Evolutionary conservation across 2,329 filamentous ascomycete species (phyloP), one percentile per base, ranked within the genome.

Genomic region (Annulohypoxylon truncatum): DNA sequence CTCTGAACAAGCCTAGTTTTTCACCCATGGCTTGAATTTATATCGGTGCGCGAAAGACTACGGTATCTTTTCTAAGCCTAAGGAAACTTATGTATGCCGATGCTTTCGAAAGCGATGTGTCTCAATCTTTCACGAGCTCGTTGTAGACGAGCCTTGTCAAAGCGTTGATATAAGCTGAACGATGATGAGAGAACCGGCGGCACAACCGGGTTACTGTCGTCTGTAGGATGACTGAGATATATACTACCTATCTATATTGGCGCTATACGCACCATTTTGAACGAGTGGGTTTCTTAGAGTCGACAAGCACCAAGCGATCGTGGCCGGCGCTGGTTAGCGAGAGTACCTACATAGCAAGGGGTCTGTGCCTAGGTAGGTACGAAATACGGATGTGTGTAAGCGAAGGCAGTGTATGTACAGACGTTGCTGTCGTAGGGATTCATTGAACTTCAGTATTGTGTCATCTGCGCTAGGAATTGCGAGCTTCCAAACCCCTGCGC

Each of bases 1-100:
- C 78, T 56, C 78, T 74, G 69, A 80, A 79, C 4, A 74, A 77
- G 12, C 79, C 79, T 51, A 80, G 67, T 9, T 5, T 47, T 31
- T 57, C 66, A 15, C 67, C 67, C 69, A 73, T 71, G 28, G 15
- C 10, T 26, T 28, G 5, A n/a, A 42, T 12, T 31, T 4, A 42
- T 47, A 13, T 20, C 10, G n/a, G 13, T 6, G 6, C 22, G 10
- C 1, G 29, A 33, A 38, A 10, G 3, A 28, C 26, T 8, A 15
- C 15, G 2, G 24, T 15, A 29, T 13, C 12, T 22, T 22, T 18
- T 28, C 31, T 52, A 10, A 10, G 1, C 29, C 29, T 6, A 20
- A 26, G 3, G 38, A 20, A n/a, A 7, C n/a, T n/a, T n/a, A 26
- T 15, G 7, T 38, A 35, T 12, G 10, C n/a, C 29, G 48, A 18